phyloP scores from a whole-genome alignment of 2,329 filamentous ascomycete species.

The Arthrobotrys pseudoclavata region DNA sequence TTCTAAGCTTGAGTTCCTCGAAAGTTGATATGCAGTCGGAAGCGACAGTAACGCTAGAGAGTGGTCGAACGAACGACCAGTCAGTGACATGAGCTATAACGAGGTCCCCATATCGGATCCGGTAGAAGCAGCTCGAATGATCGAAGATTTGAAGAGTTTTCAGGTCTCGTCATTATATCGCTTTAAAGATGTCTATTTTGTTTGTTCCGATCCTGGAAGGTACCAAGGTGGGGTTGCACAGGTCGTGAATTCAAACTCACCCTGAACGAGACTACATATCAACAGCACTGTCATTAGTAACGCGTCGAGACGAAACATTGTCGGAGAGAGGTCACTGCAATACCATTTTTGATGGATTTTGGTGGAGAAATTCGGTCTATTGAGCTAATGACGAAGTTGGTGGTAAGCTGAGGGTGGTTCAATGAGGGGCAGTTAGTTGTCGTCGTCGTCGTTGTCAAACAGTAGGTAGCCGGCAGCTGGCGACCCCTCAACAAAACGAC shows the following conservation, averaged over 20 bases:
- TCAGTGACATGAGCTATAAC: background rate
- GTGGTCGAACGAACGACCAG: background rate
- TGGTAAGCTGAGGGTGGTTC: constrained; percentile 42
- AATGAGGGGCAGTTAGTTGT: constrained; percentile 41
- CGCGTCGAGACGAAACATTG: constrained; percentile 1
- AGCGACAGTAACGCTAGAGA: constrained; percentile 64
- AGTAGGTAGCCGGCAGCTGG: constrained; percentile 18
- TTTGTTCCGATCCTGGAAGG: constrained; percentile 7
- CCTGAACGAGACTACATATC: constrained; percentile 48
- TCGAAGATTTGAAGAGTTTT: constrained; percentile 14
- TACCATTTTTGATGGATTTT: constrained; percentile 47
- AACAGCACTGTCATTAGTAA: constrained; percentile 10
- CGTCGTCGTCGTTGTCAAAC: constrained; percentile 36
- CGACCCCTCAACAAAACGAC: constrained; percentile 36
- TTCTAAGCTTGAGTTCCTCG: constrained; percentile 86
- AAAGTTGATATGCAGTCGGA: constrained; percentile 70
- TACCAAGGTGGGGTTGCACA: constrained; percentile 8
- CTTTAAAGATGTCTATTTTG: background rate
- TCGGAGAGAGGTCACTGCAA: background rate
- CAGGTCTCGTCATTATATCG: background rate
- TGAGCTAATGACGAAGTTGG: constrained; percentile 31
- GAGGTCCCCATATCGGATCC: constrained; percentile 4
- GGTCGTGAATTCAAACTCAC: constrained; percentile 32
- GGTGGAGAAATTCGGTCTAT: constrained; percentile 16
- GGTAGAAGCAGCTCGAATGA: background rate